Evolutionary conservation across 495 filamentous ascomycete genomes (phyloP).

Genomic region (Penicillium taxi): DNA sequence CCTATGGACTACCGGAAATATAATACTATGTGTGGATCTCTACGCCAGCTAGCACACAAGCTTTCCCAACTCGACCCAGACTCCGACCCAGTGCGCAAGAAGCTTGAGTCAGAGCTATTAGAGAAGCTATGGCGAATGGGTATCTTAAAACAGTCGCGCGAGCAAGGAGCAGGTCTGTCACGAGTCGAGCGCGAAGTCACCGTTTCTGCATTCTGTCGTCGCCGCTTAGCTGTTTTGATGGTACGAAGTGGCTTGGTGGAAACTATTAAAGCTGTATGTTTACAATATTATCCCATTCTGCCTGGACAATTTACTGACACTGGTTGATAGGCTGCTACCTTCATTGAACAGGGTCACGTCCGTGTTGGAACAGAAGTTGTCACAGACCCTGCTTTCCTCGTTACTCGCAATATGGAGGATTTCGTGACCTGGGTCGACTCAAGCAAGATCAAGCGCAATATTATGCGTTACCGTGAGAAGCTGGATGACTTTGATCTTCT

Average conservation of each 20-base stretch:
- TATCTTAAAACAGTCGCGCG: slow-evolving; percentile 59
- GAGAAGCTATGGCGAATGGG: slow-evolving; percentile 91
- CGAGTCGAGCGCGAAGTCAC: slow-evolving; percentile 80
- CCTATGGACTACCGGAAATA: slow-evolving; percentile 82
- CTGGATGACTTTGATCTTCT: slow-evolving; percentile 94
- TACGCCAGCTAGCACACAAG: slow-evolving; percentile 81
- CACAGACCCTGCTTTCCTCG: slow-evolving; percentile 59
- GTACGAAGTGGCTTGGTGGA: slow-evolving; percentile 82
- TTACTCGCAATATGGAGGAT: slow-evolving; percentile 77
- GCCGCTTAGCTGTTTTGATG: slow-evolving; percentile 81
- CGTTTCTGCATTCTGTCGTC: slow-evolving; percentile 72
- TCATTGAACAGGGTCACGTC: slow-evolving; percentile 94
- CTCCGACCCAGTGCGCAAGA: slow-evolving; percentile 62
- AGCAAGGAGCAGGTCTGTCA: slow-evolving; percentile 53
- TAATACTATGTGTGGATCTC: slow-evolving; percentile 74
- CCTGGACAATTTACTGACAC: background rate
- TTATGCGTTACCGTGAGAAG: slow-evolving; percentile 88
- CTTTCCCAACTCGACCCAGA: slow-evolving; percentile 70
- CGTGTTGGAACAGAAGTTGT: slow-evolving; percentile 87
- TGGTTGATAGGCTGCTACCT: slow-evolving; percentile 52
- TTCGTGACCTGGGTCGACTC: slow-evolving; percentile 95
- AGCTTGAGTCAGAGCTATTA: slow-evolving; percentile 74
- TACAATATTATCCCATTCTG: background rate
- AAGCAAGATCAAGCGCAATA: slow-evolving; percentile 93
- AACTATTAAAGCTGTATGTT: slow-evolving; percentile 56